phyloP scores from a whole-genome alignment of 2,329 filamentous ascomycete species.

The Pseudocercospora cruenta region DNA sequence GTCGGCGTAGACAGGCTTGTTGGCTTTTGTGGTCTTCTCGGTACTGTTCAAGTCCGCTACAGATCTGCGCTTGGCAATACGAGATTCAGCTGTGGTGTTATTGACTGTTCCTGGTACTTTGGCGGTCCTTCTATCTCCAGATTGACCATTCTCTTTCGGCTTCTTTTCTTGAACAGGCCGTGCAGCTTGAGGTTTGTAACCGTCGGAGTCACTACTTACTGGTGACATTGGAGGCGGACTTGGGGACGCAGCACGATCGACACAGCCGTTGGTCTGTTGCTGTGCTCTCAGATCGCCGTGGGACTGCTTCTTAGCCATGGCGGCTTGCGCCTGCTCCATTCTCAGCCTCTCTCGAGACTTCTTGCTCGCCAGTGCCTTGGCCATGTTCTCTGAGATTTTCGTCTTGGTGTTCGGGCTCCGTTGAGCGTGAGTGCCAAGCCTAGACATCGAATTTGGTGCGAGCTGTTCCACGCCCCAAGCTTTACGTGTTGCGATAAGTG shows the following conservation, averaged over 20 bases:
- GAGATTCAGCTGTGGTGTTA: background rate
- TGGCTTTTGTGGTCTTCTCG: background rate
- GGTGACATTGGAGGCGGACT: background rate
- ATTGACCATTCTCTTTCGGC: background rate
- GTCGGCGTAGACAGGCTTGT: background rate
- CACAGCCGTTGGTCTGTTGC: background rate
- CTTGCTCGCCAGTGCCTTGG: constrained; percentile 1
- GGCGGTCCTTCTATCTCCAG: background rate
- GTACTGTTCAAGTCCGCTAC: background rate
- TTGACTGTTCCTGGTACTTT: background rate
- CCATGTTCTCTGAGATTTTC: constrained; percentile 4
- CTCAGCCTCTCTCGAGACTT: background rate
- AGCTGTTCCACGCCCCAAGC: constrained; percentile 3
- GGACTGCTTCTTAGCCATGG: constrained; percentile 2
- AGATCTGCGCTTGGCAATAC: background rate
- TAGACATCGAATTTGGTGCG: constrained; percentile 1
- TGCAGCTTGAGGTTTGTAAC: background rate
- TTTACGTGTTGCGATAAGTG: background rate
- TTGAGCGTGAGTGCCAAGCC: background rate
- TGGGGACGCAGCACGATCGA: background rate
- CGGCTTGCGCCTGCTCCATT: background rate
- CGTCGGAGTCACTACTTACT: background rate
- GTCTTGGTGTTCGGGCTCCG: background rate
- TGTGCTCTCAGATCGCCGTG: background rate
- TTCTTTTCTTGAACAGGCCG: background rate